These are phyloP conservation scores for Trichophaea hybrida DNA, from an alignment of 2,329 filamentous ascomycete genomes.

Conservation along the genomic window DNA sequence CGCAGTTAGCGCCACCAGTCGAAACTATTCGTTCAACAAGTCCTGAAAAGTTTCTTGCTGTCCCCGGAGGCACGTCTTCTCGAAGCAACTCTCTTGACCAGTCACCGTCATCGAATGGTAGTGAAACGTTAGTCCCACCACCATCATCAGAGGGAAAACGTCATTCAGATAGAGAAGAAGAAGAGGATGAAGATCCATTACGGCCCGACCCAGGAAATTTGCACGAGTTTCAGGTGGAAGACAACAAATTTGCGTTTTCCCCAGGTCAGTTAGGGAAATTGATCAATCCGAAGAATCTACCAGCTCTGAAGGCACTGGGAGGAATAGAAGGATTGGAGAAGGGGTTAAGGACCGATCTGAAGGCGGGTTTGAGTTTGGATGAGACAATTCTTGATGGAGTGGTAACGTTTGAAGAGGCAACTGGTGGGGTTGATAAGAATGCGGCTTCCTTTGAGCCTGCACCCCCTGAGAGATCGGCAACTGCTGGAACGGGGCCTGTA, in stretches of 20 bases:
- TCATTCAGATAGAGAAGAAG: neutral
- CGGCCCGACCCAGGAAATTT: conserved; percentile 63
- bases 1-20: too few relatives aligned
- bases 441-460: neutral
- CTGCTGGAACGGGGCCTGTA: conserved; percentile 14
- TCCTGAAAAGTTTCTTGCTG: neutral
- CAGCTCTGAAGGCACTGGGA: conserved; percentile 67
- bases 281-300: conserved; percentile 74
- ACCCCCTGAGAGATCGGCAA: neutral
- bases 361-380: conserved; percentile 60
- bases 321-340: conserved; percentile 65
- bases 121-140: conserved; percentile 10
- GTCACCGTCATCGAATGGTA: conserved; percentile 7
- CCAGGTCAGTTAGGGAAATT: conserved; percentile 75
- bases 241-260: conserved; percentile 75
- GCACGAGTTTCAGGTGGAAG: conserved; percentile 56
- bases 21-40: too few relatives aligned
- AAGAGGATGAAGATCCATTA: conserved; percentile 48
- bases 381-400: conserved; percentile 51
- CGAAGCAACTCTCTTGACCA: conserved; percentile 15
- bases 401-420: conserved; percentile 60
- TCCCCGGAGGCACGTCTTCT: conserved; percentile 1
- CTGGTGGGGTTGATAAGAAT: conserved; percentile 24
- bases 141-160: neutral
- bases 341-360: conserved; percentile 58